These are phyloP conservation scores for Canavalia ensiformis DNA, from an alignment of 306 rosid species.

Conservation along the genomic window DNA sequence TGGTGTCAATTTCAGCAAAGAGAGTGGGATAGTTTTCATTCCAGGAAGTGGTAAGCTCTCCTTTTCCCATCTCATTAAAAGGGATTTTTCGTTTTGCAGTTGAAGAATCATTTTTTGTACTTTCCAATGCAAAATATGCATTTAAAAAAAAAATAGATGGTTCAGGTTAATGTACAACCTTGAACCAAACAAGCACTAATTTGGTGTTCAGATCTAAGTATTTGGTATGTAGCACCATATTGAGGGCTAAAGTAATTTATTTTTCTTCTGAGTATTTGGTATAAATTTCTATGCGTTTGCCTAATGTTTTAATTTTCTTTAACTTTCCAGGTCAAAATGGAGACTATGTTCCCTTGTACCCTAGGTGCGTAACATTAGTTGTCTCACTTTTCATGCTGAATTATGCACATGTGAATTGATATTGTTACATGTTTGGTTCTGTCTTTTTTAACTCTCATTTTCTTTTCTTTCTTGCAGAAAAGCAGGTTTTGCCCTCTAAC, in stretches of 20 bases:
- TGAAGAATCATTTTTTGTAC: too few species aligned
- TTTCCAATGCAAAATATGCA: too few species aligned
- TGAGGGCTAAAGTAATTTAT: not conserved
- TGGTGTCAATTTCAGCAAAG: slow-evolving; percentile 63
- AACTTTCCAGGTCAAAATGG: slow-evolving; percentile 67
- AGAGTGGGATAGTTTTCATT: slow-evolving; percentile 59
- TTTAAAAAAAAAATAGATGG: too few species aligned
- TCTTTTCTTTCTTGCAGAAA: slow-evolving; percentile 61
- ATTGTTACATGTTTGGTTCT: slow-evolving; percentile 36
- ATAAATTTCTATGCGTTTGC: not conserved
- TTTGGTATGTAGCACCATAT: not conserved
- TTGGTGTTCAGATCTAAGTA: not conserved
- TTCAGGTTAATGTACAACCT: too few species aligned
- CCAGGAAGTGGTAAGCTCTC: slow-evolving; percentile 70
- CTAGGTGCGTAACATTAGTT: slow-evolving; percentile 64
- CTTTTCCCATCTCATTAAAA: not conserved
- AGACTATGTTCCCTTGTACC: slow-evolving; percentile 54
- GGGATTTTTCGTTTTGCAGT: too few species aligned
- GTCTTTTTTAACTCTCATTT: slow-evolving; percentile 31
- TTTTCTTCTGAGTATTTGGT: not conserved
- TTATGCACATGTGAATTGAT: slow-evolving; percentile 6
- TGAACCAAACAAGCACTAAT: too few species aligned
- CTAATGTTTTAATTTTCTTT: slow-evolving; percentile 37
- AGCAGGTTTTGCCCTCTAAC: slow-evolving; percentile 56
- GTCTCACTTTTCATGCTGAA: slow-evolving; percentile 21